Base-by-base conservation (phyloP, 176 grass and related monocot species). In the Triticum urartu region DNA sequence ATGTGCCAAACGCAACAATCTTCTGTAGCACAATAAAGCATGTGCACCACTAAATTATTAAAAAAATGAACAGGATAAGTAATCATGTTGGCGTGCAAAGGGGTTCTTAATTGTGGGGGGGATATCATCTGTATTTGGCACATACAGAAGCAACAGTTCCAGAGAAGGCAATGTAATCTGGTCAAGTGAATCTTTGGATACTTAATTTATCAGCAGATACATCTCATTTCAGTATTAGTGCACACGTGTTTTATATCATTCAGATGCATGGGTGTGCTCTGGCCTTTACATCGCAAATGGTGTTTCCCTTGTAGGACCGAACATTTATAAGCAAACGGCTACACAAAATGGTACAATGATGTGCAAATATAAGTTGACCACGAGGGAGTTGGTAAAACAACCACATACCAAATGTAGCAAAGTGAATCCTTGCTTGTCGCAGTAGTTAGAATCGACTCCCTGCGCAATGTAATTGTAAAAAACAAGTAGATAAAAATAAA, bases 361-460 rank as follows among this genome's bases (percentile, higher is more conserved):
- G 26, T 34, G 7, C 1, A 38, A 65, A 75, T 87, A 83, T 80
- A 89, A 87, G 78, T 85, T 40, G 36, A 77, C 20, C 35, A 85
- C 38, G 85, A 39, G 14, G 25, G 38, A 85, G 17, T 20, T 24
- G 35, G 32, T 56, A 65, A 39, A 86, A 77, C 36, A 78, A 71
- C 10, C 2, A 86, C 91, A 32, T 97, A 99, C 97, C 89, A 99
- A 83, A 99, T 99, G 97, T 52, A 99, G 83, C 73, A 99, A 87
- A 86, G 97, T 92, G 68, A 97, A 88, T 68, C 89, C 97, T 93
- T 99, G 90, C 85, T 91, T 99, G 81, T 99, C 97, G 32, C 94
- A 89, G 72, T 99, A 99, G 81, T 99, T 99, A 38, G 85, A 85
- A 93, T 97, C 89, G 45, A 99, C 97, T 82, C 94, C 94, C 97